Conservation (phyloP, 2,329 filamentous ascomycete species). For the Fusarium longipes region DNA sequence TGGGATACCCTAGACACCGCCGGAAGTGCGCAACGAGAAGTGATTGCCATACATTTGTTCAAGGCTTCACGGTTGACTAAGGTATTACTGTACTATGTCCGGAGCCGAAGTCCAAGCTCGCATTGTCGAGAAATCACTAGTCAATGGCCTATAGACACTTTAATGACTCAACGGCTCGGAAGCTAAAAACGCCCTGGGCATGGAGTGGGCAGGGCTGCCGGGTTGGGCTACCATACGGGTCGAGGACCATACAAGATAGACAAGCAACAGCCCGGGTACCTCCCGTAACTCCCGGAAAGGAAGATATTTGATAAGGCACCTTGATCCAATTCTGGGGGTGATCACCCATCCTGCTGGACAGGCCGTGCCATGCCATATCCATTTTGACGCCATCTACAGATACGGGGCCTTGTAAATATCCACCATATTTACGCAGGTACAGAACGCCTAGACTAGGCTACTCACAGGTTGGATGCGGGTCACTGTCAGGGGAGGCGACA, state of each 20-base stretch:
- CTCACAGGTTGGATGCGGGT: slow-evolving; percentile 13
- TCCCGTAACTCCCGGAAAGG: slow-evolving; percentile 5
- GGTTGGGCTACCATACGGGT: not conserved
- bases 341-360: slow-evolving; percentile 37
- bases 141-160: slow-evolving; percentile 1
- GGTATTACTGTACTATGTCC: slow-evolving; percentile 1
- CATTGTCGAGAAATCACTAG: slow-evolving; percentile 4
- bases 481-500: slow-evolving; percentile 24
- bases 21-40: not conserved
- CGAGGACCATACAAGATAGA: not conserved
- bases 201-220: not conserved
- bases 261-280: not conserved
- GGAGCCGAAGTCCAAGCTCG: slow-evolving; percentile 21
- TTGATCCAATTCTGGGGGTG: slow-evolving; percentile 34
- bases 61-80: slow-evolving; percentile 1
- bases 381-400: slow-evolving; percentile 42
- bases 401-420: slow-evolving; percentile 17
- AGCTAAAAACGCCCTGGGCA: slow-evolving; percentile 25
- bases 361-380: slow-evolving; percentile 5
- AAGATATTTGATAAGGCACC: slow-evolving; percentile 9
- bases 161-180: slow-evolving; percentile 35
- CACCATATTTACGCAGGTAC: slow-evolving; percentile 42
- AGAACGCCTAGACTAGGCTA: not conserved
- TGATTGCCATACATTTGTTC: not conserved
- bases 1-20: slow-evolving; percentile 11